These are phyloP conservation scores for Toxoplasma gondii DNA, from an alignment of 169 alveolate species.

Conservation along the genomic window DNA sequence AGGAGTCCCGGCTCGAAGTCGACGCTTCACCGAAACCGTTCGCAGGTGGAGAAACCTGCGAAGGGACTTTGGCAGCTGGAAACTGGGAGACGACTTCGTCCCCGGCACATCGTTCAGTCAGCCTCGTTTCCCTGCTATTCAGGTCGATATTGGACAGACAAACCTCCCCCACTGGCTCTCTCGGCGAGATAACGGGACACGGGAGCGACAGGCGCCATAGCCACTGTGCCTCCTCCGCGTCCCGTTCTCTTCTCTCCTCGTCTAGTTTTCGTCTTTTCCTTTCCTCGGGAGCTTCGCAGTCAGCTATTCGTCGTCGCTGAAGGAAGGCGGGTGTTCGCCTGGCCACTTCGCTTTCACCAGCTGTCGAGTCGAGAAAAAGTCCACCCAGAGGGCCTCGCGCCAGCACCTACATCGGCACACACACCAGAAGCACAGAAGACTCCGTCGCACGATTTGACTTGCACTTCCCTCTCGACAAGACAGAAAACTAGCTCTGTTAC, in stretches of 20 bases:
- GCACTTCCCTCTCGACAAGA: neutral
- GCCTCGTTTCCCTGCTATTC: too few relatives aligned
- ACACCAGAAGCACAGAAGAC: neutral
- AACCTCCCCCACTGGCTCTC: neutral
- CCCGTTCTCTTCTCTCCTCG: neutral
- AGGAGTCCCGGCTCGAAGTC: neutral
- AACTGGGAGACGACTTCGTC: too few relatives aligned
- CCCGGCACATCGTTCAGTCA: too few relatives aligned
- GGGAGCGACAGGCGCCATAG: conserved; percentile 9
- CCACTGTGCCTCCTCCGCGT: neutral
- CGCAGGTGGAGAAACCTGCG: neutral
- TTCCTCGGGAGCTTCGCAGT: neutral
- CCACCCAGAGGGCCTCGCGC: conserved; percentile 1
- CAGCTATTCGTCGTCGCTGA: neutral
- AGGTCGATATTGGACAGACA: too few relatives aligned
- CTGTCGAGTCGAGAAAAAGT: neutral
- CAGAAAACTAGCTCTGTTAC: neutral
- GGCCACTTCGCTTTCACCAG: neutral
- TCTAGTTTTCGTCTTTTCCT: neutral
- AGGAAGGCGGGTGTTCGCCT: neutral
- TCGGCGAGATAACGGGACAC: neutral
- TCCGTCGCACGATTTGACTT: neutral
- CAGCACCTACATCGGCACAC: neutral
- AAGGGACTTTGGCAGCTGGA: too few relatives aligned
- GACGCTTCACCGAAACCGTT: neutral